Evolutionary conservation across 1,139 yeast species (phyloP).

Genomic region (Candida neerlandica): DNA sequence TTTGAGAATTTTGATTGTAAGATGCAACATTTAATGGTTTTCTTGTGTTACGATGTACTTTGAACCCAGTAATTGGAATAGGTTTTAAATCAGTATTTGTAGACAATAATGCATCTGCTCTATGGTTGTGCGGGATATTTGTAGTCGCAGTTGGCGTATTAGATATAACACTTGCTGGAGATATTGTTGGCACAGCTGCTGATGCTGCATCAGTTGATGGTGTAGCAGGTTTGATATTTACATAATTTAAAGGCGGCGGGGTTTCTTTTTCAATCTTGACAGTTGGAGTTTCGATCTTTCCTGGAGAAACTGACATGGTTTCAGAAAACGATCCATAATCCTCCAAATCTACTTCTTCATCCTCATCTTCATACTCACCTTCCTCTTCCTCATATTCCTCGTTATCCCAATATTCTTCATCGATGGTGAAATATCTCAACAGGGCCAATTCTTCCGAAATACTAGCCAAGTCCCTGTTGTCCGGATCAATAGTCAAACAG

Average conservation of each 20-base stretch:
- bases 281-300: slow-evolving; percentile 1
- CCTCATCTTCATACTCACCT: slow-evolving; percentile 22
- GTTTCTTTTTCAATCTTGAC: background rate
- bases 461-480: slow-evolving; percentile 66
- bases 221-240: background rate
- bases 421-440: slow-evolving; percentile 76
- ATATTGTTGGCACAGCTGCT: background rate
- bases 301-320: slow-evolving; percentile 6
- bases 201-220: background rate
- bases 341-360: slow-evolving; percentile 16
- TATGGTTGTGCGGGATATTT: slow-evolving; percentile 42
- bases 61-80: slow-evolving; percentile 42
- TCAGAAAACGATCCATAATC: slow-evolving; percentile 17
- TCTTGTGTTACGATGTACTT: slow-evolving; percentile 51
- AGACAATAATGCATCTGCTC: slow-evolving; percentile 50
- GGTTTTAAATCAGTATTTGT: slow-evolving; percentile 45
- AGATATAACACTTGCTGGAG: background rate
- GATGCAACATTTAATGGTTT: slow-evolving; percentile 68
- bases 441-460: slow-evolving; percentile 62
- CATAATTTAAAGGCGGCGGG: background rate
- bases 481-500: slow-evolving; percentile 83
- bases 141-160: slow-evolving; percentile 5
- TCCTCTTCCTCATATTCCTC: slow-evolving; percentile 46
- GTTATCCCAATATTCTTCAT: slow-evolving; percentile 66
- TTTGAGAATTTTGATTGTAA: slow-evolving; percentile 38